Evolutionary conservation across 2,329 filamentous ascomycete genomes (phyloP).

Genomic region (Calonectria naviculata): DNA sequence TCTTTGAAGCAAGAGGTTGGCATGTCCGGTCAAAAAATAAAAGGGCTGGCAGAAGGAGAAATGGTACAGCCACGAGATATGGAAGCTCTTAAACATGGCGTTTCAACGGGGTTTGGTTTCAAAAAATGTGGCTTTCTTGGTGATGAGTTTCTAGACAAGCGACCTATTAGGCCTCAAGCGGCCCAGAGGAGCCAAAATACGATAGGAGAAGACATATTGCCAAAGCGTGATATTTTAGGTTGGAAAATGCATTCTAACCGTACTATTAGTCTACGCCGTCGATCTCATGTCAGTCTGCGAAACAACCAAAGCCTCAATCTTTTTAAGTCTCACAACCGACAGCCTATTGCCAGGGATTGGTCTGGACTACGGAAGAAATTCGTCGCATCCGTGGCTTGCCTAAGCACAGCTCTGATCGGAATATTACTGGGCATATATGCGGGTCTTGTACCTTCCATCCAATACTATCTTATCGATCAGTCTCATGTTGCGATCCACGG

Average conservation of each 20-base stretch:
- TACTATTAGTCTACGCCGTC: conserved; percentile 58
- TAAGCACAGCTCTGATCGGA: conserved; percentile 78
- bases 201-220: conserved; percentile 36
- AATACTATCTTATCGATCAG: conserved; percentile 79
- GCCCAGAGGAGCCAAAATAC: conserved; percentile 22
- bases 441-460: conserved; percentile 81
- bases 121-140: neutral
- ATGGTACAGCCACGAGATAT: neutral
- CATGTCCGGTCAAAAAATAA: conserved; percentile 26
- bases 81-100: neutral
- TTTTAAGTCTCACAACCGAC: conserved; percentile 65
- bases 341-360: conserved; percentile 80
- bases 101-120: neutral
- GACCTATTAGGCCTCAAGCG: conserved; percentile 9
- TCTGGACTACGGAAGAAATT: conserved; percentile 74
- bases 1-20: neutral
- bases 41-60: neutral
- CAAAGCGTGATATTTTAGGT: conserved; percentile 38
- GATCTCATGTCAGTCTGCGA: conserved; percentile 65
- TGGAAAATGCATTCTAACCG: conserved; percentile 42
- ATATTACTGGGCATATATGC: conserved; percentile 80
- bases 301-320: conserved; percentile 63
- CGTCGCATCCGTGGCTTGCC: conserved; percentile 75
- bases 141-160: neutral
- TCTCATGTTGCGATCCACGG: conserved; percentile 76